These are phyloP conservation scores for Coprinopsis strossmayeri DNA, from an alignment of 768 basidiomycete genomes.

Conservation along the genomic window DNA sequence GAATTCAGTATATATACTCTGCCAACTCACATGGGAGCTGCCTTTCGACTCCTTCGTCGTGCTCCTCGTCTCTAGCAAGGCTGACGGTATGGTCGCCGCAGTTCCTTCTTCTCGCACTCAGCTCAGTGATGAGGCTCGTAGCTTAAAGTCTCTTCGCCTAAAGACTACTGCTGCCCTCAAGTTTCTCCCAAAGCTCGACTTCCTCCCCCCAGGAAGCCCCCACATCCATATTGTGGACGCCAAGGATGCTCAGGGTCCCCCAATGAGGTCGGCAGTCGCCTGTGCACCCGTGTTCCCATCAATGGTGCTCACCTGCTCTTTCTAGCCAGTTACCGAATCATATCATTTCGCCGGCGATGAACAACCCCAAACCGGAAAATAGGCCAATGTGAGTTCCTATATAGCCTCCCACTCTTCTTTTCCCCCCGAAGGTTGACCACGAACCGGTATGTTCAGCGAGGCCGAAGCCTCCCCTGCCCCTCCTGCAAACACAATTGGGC, in stretches of 20 bases:
- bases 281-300: neutral
- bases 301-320: neutral
- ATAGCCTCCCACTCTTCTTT: too few relatives aligned
- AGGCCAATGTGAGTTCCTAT: neutral
- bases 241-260: neutral
- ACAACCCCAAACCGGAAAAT: neutral
- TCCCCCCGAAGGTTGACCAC: too few relatives aligned
- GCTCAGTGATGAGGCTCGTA: neutral
- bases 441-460: too few relatives aligned
- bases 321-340: neutral
- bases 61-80: too few relatives aligned
- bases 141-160: slow-evolving; percentile 18
- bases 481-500: neutral
- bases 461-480: neutral
- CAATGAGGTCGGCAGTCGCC: neutral
- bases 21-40: too few relatives aligned
- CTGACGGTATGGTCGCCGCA: neutral
- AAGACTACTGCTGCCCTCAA: slow-evolving; percentile 6
- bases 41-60: too few relatives aligned
- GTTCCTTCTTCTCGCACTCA: neutral
- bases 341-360: slow-evolving; percentile 1
- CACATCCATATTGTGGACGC: neutral
- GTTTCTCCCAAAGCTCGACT: slow-evolving; percentile 8
- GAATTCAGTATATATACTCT: neutral
- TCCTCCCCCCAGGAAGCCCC: neutral